Conservation (phyloP, 1,284 basidiomycete genomes). For the Austroboletus novae-zelandiae region DNA sequence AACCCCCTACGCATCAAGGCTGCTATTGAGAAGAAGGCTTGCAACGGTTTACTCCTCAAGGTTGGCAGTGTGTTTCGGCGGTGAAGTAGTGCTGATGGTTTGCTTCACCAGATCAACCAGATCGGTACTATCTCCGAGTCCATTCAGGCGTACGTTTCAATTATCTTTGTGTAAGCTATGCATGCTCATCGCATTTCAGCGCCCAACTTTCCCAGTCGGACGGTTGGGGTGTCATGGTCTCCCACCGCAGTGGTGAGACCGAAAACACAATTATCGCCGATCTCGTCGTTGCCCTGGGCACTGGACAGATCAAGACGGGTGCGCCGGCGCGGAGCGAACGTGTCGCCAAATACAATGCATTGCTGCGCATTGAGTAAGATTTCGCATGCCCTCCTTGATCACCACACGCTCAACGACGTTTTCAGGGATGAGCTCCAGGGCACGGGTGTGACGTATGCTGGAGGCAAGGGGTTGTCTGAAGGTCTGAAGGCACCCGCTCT, state of each 20-base stretch:
- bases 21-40: constrained; percentile 99
- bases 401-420: constrained; percentile 14
- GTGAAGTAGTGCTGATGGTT: neutral
- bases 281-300: constrained; percentile 91
- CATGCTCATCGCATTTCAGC: constrained; percentile 39
- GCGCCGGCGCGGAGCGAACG: constrained; percentile 93
- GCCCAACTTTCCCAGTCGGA: constrained; percentile 96
- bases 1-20: constrained; percentile 98
- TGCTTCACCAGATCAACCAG: constrained; percentile 75
- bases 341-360: constrained; percentile 90
- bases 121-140: constrained; percentile 99
- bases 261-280: constrained; percentile 98
- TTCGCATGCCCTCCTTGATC: neutral
- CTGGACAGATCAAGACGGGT: constrained; percentile 98
- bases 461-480: constrained; percentile 75
- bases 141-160: constrained; percentile 77
- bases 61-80: constrained; percentile 35
- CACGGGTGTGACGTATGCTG: constrained; percentile 69
- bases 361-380: constrained; percentile 87
- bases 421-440: constrained; percentile 74
- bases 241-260: constrained; percentile 97
- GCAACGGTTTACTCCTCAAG: constrained; percentile 98
- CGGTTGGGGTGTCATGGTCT: constrained; percentile 99
- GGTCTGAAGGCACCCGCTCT: constrained; percentile 74
- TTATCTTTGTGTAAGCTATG: neutral